A percentile compares a stretch with the other conserved stretches of the same genome.
Evolutionary conservation across 1,139 yeast genomes (phyloP).

Genomic region (Casaregolazyma suthepensis): DNA sequence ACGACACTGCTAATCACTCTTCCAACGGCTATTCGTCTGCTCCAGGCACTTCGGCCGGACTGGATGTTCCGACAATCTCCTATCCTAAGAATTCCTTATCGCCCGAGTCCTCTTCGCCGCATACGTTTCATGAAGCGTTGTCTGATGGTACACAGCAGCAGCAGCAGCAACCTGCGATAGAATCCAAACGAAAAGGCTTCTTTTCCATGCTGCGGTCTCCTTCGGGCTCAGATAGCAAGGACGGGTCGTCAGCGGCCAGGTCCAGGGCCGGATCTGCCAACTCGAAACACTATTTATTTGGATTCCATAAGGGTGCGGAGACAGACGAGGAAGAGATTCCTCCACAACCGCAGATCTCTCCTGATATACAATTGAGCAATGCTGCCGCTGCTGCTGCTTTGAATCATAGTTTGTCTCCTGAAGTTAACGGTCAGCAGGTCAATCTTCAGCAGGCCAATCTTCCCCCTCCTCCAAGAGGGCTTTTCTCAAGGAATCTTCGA

Average conservation of each 20-base stretch:
- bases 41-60: background rate
- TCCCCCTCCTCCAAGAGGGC: conserved; percentile 26
- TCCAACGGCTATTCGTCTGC: background rate
- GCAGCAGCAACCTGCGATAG: background rate
- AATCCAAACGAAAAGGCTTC: conserved; percentile 17
- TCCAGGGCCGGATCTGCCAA: conserved; percentile 13
- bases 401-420: conserved; percentile 9
- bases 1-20: conserved; percentile 1
- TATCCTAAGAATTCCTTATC: conserved; percentile 4
- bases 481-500: conserved; percentile 52
- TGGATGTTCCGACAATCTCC: conserved; percentile 7
- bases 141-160: conserved; percentile 7
- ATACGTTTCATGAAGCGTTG: conserved; percentile 7
- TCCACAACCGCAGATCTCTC: background rate
- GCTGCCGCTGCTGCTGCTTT: conserved; percentile 1
- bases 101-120: conserved; percentile 6
- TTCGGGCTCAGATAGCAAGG: conserved; percentile 26
- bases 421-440: conserved; percentile 10
- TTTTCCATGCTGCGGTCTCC: conserved; percentile 38
- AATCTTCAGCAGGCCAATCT: conserved; percentile 9
- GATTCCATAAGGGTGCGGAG: background rate
- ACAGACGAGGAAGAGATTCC: background rate
- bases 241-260: background rate
- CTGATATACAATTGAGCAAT: background rate
- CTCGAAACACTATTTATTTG: conserved; percentile 11